These are phyloP conservation scores for Buddleja alternifolia DNA, from an alignment of 257 asterid genomes.

Conservation along the genomic window DNA sequence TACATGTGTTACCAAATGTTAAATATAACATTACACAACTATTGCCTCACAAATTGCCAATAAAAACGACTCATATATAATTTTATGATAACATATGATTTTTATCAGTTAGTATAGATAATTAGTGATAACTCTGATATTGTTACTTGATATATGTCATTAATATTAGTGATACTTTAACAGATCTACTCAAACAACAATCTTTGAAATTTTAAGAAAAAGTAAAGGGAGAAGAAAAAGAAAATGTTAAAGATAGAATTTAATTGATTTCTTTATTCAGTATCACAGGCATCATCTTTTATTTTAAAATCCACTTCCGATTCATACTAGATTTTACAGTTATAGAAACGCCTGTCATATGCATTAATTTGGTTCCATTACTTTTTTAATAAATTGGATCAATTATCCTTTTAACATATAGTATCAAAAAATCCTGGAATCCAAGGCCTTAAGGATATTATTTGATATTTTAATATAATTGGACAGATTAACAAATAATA, in stretches of 20 bases:
- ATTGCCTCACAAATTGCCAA: no score
- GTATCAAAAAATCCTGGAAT: neutral
- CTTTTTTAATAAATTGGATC: conserved; percentile 16
- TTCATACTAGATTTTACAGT: conserved; percentile 13
- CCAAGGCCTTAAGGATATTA: conserved; percentile 24
- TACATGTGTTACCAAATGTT: no score
- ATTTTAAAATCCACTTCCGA: neutral
- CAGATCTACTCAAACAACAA: no score
- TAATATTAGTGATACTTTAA: no score
- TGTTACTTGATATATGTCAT: no score
- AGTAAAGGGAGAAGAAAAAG: neutral
- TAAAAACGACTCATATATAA: no score
- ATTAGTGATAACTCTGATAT: no score
- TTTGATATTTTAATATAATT: conserved; percentile 8
- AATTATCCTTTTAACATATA: conserved; percentile 21
- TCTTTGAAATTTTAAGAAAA: neutral
- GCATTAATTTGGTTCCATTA: neutral
- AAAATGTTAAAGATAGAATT: neutral
- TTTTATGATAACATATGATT: no score
- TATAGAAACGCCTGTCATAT: conserved; percentile 11
- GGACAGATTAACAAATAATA: conserved; percentile 27
- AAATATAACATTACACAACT: no score
- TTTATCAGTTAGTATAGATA: no score
- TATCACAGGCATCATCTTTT: neutral
- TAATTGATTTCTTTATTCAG: neutral